phyloP scores from a whole-genome alignment of 495 filamentous ascomycete genomes.

The Penicillium turbatum region DNA sequence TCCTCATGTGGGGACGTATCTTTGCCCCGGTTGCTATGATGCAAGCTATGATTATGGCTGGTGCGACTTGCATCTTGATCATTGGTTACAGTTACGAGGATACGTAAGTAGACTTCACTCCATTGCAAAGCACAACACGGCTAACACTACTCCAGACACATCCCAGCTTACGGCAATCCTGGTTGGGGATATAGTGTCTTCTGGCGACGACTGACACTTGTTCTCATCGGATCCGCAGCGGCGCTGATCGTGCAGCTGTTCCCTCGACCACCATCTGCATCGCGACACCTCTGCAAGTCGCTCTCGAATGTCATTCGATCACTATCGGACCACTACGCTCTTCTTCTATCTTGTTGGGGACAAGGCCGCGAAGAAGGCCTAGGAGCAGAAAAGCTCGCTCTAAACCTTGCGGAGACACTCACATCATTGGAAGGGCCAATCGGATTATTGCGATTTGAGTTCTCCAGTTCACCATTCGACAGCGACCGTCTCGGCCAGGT shows the following conservation, averaged over 20 bases:
- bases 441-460: conserved; percentile 34
- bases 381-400: conserved; percentile 31
- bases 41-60: conserved; percentile 35
- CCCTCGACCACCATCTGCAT: conserved; percentile 41
- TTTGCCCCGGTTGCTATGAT: conserved; percentile 31
- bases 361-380: conserved; percentile 26
- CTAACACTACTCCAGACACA: conserved; percentile 23
- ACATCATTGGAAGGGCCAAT: conserved; percentile 31
- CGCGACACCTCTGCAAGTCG: conserved; percentile 38
- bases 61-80: conserved; percentile 39
- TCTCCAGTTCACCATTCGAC: conserved; percentile 42
- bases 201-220: conserved; percentile 42
- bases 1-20: conserved; percentile 38
- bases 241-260: conserved; percentile 40
- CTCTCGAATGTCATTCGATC: conserved; percentile 36
- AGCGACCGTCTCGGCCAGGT: conserved; percentile 31
- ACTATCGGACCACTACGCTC: conserved; percentile 43
- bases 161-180: conserved; percentile 38
- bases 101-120: conserved; percentile 24
- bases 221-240: conserved; percentile 37
- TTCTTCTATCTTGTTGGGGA: conserved; percentile 41
- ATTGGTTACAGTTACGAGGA: conserved; percentile 39
- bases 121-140: neutral
- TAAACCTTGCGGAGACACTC: conserved; percentile 32
- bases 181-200: conserved; percentile 43